A percentile compares a stretch with the other conserved stretches of the same genome.
Evolutionary conservation across 1,139 yeast genomes (phyloP).

Genomic region (Nadsonia commutata): DNA sequence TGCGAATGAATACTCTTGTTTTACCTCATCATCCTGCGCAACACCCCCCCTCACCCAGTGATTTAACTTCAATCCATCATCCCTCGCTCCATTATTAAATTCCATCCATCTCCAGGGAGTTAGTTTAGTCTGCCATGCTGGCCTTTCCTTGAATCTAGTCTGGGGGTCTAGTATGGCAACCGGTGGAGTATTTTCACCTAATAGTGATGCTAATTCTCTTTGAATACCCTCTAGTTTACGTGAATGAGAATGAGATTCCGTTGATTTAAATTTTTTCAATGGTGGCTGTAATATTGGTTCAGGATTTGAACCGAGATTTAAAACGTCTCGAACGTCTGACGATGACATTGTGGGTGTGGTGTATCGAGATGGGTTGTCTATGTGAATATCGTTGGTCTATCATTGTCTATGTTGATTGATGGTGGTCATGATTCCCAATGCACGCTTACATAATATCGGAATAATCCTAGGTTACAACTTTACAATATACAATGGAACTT

Average conservation of each 20-base stretch:
- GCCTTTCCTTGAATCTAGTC: slow-evolving; percentile 45
- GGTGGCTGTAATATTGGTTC: slow-evolving; percentile 11
- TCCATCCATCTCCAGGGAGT: slow-evolving; percentile 68
- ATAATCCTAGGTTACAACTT: too few relatives aligned
- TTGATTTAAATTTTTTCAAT: slow-evolving; percentile 11
- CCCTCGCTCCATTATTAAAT: slow-evolving; percentile 43
- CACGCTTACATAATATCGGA: too few relatives aligned
- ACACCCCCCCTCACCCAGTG: slow-evolving; percentile 85
- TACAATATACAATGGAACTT: too few relatives aligned
- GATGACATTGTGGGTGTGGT: slow-evolving; percentile 23
- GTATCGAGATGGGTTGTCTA: neutral
- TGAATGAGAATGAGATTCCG: slow-evolving; percentile 7
- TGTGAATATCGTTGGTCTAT: too few relatives aligned
- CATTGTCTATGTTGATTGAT: too few relatives aligned
- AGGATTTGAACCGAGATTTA: slow-evolving; percentile 34
- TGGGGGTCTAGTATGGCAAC: slow-evolving; percentile 32
- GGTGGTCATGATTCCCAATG: too few relatives aligned
- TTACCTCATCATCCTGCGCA: slow-evolving; percentile 24
- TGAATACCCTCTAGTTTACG: slow-evolving; percentile 59
- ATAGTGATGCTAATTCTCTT: slow-evolving; percentile 70
- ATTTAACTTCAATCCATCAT: slow-evolving; percentile 35
- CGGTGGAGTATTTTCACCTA: slow-evolving; percentile 92
- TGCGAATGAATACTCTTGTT: slow-evolving; percentile 52
- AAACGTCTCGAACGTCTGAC: slow-evolving; percentile 64
- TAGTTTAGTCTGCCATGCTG: slow-evolving; percentile 45